phyloP scores from a whole-genome alignment of 495 filamentous ascomycete species.

The Penicillium waksmanii region DNA sequence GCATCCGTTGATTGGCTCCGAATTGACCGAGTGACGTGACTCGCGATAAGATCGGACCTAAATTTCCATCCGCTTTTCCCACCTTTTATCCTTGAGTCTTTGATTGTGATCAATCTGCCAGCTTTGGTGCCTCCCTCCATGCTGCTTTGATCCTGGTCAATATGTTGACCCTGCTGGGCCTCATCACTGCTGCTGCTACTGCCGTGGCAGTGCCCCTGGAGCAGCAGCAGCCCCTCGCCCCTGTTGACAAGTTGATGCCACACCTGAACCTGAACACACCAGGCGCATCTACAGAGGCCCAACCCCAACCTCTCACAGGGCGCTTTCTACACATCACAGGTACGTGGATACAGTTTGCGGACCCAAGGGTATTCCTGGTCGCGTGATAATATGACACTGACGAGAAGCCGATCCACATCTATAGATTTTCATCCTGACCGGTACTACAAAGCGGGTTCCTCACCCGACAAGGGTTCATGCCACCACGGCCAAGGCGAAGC shows the following conservation, averaged over 20 bases:
- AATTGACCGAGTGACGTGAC: neutral
- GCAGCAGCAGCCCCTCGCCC: neutral
- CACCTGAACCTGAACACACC: neutral
- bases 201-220: neutral
- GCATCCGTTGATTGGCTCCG: constrained; percentile 15
- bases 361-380: neutral
- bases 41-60: neutral
- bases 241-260: neutral
- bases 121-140: neutral
- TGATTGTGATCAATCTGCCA: too few species aligned
- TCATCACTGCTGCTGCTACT: neutral
- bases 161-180: constrained; percentile 4
- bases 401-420: constrained; percentile 1
- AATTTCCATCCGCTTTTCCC: neutral
- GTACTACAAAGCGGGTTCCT: constrained; percentile 78
- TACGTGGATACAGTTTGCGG: constrained; percentile 38
- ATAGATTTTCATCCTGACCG: constrained; percentile 89
- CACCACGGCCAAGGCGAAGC: constrained; percentile 78
- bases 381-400: neutral
- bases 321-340: constrained; percentile 95
- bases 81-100: neutral
- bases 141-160: neutral
- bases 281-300: neutral
- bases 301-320: constrained; percentile 46
- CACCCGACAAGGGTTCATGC: constrained; percentile 68